phyloP scores from a whole-genome alignment of 2,329 filamentous ascomycete species.

The Colletotrichum sp. region DNA sequence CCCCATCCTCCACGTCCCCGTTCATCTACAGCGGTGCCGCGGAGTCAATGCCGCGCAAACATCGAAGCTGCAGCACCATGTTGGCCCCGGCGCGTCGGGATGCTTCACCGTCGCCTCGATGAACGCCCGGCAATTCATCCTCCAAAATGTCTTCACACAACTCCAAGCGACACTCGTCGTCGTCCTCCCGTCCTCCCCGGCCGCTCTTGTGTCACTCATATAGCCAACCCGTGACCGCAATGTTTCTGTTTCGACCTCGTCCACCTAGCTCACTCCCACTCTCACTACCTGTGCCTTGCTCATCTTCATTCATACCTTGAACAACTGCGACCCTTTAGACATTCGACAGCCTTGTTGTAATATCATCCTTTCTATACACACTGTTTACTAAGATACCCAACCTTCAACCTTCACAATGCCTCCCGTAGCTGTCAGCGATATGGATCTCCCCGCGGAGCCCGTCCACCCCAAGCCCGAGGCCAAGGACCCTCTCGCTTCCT shows the following conservation, averaged over 20 bases:
- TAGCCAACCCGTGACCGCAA: conserved; percentile 1
- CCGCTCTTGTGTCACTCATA: neutral
- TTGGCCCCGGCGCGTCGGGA: neutral
- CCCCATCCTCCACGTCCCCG: neutral
- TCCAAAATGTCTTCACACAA: neutral
- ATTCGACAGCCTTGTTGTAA: neutral
- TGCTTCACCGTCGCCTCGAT: neutral
- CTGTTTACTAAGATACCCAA: neutral
- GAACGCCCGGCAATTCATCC: neutral
- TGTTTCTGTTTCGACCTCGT: neutral
- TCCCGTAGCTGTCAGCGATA: conserved; percentile 32
- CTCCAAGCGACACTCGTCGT: conserved; percentile 7
- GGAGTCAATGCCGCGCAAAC: conserved; percentile 11
- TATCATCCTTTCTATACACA: neutral
- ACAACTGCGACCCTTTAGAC: neutral
- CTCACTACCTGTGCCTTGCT: neutral
- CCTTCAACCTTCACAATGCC: neutral
- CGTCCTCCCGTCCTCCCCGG: neutral
- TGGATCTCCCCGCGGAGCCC: conserved; percentile 29
- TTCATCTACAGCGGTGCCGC: neutral
- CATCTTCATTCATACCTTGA: neutral
- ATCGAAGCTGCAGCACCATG: neutral
- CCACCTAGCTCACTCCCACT: neutral
- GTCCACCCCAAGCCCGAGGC: conserved; percentile 31
- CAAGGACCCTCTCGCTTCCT: conserved; percentile 33